Percentiles rank a stretch among this genome's conserved stretches.
These are phyloP conservation scores for Ottelia alismoides DNA, from an alignment of 106 monocot genomes.

Conservation along the genomic window DNA sequence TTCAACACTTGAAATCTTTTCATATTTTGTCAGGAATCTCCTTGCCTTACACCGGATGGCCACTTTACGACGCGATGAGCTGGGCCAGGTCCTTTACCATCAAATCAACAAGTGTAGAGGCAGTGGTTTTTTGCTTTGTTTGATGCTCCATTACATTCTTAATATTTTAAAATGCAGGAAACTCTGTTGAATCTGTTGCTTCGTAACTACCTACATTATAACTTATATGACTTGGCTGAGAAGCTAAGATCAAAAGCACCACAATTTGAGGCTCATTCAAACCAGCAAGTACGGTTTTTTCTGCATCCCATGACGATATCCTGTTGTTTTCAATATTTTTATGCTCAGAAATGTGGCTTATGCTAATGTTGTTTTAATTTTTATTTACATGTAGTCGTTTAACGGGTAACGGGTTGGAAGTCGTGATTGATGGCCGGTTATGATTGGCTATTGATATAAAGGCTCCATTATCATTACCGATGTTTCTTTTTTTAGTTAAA, in stretches of 20 bases:
- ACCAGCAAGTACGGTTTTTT: conserved; percentile 50
- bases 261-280: conserved; percentile 91
- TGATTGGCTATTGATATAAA: not conserved
- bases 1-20: too few relatives aligned
- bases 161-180: conserved; percentile 44
- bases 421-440: not conserved
- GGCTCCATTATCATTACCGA: not conserved
- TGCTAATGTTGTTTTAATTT: not conserved
- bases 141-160: not conserved
- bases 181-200: conserved; percentile 95
- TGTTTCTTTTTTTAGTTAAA: not conserved
- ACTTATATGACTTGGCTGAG: conserved; percentile 95
- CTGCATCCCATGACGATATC: not conserved
- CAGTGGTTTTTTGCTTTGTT: not conserved
- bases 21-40: conserved; percentile 36
- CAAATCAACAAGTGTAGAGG: too few relatives aligned
- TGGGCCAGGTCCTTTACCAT: conserved; percentile 99
- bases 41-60: conserved; percentile 87
- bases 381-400: not conserved
- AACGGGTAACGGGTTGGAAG: not conserved
- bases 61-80: conserved; percentile 82
- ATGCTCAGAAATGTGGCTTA: not conserved
- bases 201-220: conserved; percentile 99
- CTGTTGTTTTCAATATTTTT: not conserved
- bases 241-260: conserved; percentile 97